These are phyloP conservation scores for Ophiorrhiza pumila DNA, from an alignment of 257 asterid species.

Conservation along the genomic window DNA sequence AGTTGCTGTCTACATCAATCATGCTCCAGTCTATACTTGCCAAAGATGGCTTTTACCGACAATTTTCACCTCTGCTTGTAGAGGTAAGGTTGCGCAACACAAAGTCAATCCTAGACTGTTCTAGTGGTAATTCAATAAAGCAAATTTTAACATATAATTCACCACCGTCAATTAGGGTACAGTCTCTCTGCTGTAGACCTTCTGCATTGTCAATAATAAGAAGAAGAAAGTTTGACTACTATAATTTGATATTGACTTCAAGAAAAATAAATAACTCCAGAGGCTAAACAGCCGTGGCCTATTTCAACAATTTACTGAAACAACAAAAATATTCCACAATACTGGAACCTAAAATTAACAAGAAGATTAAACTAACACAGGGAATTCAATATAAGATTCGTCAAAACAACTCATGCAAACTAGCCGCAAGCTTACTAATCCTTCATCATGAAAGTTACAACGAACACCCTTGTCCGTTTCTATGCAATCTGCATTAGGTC, in stretches of 20 bases:
- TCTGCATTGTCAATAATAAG: background rate
- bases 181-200: background rate
- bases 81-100: background rate
- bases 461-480: background rate
- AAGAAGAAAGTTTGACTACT: too few relatives aligned
- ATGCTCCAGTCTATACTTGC: background rate
- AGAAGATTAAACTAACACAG: background rate
- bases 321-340: background rate
- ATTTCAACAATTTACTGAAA: background rate
- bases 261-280: too few relatives aligned
- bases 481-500: background rate
- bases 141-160: background rate
- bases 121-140: background rate
- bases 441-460: background rate
- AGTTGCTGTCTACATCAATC: background rate
- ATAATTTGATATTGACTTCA: too few relatives aligned
- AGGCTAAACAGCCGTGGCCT: background rate
- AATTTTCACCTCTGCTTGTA: background rate
- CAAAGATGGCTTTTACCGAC: background rate
- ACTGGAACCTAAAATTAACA: background rate
- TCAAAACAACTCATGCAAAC: background rate
- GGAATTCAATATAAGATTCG: too few relatives aligned
- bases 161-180: background rate
- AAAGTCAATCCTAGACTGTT: background rate
- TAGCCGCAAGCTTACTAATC: background rate